Evolutionary conservation across 805 yeast genomes (phyloP).

Genomic region (Spencermartinsiella europaea): DNA sequence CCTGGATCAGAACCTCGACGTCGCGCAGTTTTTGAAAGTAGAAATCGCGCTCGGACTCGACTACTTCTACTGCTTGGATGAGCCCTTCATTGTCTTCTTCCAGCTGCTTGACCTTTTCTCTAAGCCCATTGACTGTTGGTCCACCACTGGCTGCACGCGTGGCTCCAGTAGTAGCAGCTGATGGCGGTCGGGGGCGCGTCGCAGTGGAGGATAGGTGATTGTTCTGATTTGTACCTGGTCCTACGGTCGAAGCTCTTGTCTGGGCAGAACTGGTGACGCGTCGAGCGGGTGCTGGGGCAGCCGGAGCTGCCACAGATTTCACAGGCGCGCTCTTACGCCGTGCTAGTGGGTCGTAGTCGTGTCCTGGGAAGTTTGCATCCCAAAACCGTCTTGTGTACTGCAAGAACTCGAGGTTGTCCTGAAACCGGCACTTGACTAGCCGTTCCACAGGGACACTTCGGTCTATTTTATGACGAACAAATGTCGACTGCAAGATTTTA

Average conservation of each 20-base stretch:
- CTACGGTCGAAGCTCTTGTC: not conserved
- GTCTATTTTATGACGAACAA: constrained; percentile 62
- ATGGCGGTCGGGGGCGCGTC: constrained; percentile 1
- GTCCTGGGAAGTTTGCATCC: constrained; percentile 67
- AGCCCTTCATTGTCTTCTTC: constrained; percentile 54
- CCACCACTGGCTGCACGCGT: constrained; percentile 6
- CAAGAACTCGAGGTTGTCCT: constrained; percentile 87
- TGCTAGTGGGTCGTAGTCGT: constrained; percentile 62
- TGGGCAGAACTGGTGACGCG: constrained; percentile 4
- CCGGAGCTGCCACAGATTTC: constrained; percentile 4
- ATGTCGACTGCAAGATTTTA: constrained; percentile 81
- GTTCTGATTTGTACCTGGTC: constrained; percentile 2
- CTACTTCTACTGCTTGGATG: constrained; percentile 54
- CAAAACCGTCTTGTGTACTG: constrained; percentile 89
- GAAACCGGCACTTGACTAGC: constrained; percentile 80
- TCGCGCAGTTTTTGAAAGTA: constrained; percentile 86
- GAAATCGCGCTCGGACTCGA: constrained; percentile 77
- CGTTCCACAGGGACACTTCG: constrained; percentile 76
- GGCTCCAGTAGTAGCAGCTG: constrained; percentile 2
- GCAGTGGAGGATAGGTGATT: too few relatives aligned
- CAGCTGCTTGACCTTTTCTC: constrained; percentile 36
- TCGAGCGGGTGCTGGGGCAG: constrained; percentile 7
- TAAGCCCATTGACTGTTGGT: constrained; percentile 38
- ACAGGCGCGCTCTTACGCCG: constrained; percentile 41
- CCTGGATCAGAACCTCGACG: constrained; percentile 74